These are phyloP conservation scores for Durusdinium trenchii DNA, from an alignment of 73 alveolate genomes.

Conservation along the genomic window DNA sequence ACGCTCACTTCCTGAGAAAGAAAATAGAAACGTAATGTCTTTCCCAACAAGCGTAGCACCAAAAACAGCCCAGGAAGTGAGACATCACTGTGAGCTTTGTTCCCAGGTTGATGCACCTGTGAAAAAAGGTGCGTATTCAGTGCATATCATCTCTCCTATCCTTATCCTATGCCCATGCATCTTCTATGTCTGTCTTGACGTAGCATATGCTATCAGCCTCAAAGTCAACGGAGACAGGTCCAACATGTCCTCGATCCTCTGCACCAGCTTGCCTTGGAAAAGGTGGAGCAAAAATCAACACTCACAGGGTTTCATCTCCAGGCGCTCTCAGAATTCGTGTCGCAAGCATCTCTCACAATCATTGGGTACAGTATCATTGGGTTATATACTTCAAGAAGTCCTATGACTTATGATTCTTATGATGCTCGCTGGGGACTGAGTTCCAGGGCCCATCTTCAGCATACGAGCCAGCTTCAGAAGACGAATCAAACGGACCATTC, in stretches of 20 bases:
- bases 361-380: no score
- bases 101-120: constrained; percentile 82
- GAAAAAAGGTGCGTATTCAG: neutral
- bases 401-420: no score
- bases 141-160: neutral
- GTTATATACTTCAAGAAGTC: no score
- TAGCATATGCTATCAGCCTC: constrained; percentile 1
- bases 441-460: constrained; percentile 76
- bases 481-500: constrained; percentile 91
- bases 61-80: constrained; percentile 86
- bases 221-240: constrained; percentile 81
- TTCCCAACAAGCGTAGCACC: neutral
- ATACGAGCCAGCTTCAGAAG: constrained; percentile 80
- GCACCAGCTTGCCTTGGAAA: constrained; percentile 57
- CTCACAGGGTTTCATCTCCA: neutral
- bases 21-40: neutral
- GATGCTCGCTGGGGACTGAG: neutral
- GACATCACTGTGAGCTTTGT: constrained; percentile 94
- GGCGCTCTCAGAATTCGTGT: neutral
- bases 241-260: constrained; percentile 65
- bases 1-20: neutral
- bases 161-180: no score
- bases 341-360: neutral
- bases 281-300: neutral
- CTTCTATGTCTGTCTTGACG: neutral